Evolutionary conservation across 164 flowering plant species (phyloP).

Genomic region (Liquidambar formosana): DNA sequence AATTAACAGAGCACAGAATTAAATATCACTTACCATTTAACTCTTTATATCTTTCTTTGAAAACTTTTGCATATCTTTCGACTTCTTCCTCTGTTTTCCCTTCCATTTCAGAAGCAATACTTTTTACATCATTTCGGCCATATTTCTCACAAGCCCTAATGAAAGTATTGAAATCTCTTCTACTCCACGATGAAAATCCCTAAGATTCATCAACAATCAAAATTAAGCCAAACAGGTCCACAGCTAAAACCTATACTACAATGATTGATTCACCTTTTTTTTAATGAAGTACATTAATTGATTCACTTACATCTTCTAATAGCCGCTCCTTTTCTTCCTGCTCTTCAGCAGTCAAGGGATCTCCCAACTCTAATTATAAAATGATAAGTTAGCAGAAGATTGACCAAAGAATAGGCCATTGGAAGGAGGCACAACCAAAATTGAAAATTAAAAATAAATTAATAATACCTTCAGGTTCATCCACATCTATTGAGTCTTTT

Average conservation of each 20-base stretch:
- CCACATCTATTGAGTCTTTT: slow-evolving; percentile 88
- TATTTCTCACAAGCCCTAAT: slow-evolving; percentile 98
- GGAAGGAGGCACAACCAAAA: background rate
- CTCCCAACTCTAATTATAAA: slow-evolving; percentile 51
- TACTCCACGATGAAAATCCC: slow-evolving; percentile 97
- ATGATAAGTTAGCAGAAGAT: slow-evolving; percentile 7
- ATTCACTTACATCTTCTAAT: slow-evolving; percentile 65
- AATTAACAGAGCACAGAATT: background rate
- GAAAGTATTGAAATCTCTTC: slow-evolving; percentile 95
- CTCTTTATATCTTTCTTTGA: slow-evolving; percentile 93
- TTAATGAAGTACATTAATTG: too few relatives aligned
- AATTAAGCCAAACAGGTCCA: background rate
- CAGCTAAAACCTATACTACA: background rate
- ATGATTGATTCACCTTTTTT: too few relatives aligned
- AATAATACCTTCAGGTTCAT: slow-evolving; percentile 85
- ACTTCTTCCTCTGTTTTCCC: slow-evolving; percentile 96
- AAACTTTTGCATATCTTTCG: slow-evolving; percentile 90
- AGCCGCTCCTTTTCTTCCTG: slow-evolving; percentile 90
- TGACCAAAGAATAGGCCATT: background rate
- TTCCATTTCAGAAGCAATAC: slow-evolving; percentile 93
- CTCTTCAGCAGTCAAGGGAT: slow-evolving; percentile 91
- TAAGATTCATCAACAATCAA: slow-evolving; percentile 22
- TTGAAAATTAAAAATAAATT: background rate
- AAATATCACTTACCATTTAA: slow-evolving; percentile 64
- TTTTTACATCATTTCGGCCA: slow-evolving; percentile 82